phyloP scores from a whole-genome alignment of 768 basidiomycete species.

The Phlegmacium glaucopus region DNA sequence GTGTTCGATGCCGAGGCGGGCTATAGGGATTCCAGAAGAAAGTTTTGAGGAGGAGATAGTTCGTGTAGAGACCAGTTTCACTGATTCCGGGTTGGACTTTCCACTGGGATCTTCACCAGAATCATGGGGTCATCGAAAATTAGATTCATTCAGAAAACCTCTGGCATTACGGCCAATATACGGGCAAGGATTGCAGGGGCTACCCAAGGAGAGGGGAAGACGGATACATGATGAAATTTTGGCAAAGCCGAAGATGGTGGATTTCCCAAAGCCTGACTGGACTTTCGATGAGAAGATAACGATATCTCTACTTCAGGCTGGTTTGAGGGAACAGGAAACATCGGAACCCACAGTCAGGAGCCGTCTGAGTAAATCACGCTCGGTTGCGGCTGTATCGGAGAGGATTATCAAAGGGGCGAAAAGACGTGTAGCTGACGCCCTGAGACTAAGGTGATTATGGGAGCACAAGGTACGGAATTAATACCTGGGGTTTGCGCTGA shows the following conservation, averaged over 20 bases:
- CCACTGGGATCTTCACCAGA: slow-evolving; percentile 2
- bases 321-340: slow-evolving; percentile 7
- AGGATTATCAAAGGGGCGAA: slow-evolving; percentile 1
- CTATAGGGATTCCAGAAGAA: no score
- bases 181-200: no score
- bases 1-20: not conserved
- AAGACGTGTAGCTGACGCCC: not conserved
- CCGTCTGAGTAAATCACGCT: not conserved
- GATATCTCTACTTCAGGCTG: slow-evolving; percentile 19
- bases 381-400: slow-evolving; percentile 6
- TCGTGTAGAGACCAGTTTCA: slow-evolving; percentile 8
- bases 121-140: not conserved
- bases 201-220: not conserved
- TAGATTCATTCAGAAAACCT: not conserved
- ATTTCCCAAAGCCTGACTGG: slow-evolving; percentile 4
- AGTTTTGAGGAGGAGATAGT: not conserved
- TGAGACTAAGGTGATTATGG: not conserved
- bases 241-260: not conserved
- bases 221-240: not conserved
- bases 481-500: no score
- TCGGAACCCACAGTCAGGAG: not conserved
- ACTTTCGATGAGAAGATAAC: slow-evolving; percentile 21
- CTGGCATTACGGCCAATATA: not conserved
- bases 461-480: no score
- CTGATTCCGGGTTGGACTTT: slow-evolving; percentile 16